phyloP scores from a whole-genome alignment of 1,284 basidiomycete species.

The Sporisorium sorghi region DNA sequence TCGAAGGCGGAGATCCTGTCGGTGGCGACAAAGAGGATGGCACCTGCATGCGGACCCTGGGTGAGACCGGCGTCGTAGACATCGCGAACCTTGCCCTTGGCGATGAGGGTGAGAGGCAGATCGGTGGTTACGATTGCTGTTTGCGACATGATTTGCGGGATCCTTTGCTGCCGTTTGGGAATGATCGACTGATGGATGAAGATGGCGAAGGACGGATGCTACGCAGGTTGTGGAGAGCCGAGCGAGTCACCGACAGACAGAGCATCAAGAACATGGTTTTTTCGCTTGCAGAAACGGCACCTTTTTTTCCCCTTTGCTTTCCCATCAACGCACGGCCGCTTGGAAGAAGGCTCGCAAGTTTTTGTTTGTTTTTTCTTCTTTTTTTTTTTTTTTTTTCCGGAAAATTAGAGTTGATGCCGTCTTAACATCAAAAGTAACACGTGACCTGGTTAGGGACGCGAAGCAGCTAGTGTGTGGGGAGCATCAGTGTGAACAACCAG shows the following conservation, averaged over 20 bases:
- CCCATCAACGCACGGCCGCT: conserved; percentile 10
- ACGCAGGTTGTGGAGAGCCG: background rate
- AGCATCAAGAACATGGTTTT: background rate
- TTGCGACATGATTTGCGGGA: conserved; percentile 25
- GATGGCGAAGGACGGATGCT: conserved; percentile 2
- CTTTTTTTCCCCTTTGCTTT: background rate
- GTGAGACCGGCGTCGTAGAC: conserved; percentile 64
- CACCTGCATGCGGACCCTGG: conserved; percentile 49
- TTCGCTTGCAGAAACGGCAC: background rate
- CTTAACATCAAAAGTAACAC: conserved; percentile 21
- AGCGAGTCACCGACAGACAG: conserved; percentile 32
- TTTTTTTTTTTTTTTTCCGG: background rate
- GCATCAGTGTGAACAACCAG: too few species aligned
- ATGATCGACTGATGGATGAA: too few species aligned
- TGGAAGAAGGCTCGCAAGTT: background rate
- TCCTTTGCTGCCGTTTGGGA: too few species aligned
- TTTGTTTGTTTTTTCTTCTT: too few species aligned
- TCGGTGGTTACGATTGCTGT: conserved; percentile 54
- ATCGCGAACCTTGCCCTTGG: conserved; percentile 68
- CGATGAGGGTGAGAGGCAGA: conserved; percentile 65
- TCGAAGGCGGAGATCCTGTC: conserved; percentile 98
- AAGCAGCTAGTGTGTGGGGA: background rate
- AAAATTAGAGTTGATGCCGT: background rate
- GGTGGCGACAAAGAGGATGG: conserved; percentile 86
- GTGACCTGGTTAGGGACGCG: conserved; percentile 20